Evolutionary conservation across 768 basidiomycete species (phyloP).

Genomic region (Glaciozyma antarctica): DNA sequence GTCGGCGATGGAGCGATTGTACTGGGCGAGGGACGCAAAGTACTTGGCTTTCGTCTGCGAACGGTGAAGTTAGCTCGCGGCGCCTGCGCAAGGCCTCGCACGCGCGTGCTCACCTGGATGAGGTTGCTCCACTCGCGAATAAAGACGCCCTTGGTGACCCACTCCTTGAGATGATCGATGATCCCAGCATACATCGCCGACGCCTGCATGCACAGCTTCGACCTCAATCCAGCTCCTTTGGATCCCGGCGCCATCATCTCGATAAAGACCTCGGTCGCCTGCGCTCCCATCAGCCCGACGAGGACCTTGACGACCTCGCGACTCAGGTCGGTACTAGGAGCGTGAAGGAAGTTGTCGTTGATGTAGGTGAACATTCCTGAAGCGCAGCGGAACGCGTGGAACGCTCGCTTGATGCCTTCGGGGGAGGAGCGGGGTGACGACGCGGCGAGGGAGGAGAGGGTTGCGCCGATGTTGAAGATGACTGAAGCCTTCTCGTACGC

Average conservation of each 20-base stretch:
- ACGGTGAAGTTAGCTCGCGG: neutral
- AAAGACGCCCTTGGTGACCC: slow-evolving; percentile 90
- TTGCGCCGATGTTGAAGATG: slow-evolving; percentile 89
- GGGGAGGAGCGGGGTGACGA: slow-evolving; percentile 77
- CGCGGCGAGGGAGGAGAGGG: slow-evolving; percentile 82
- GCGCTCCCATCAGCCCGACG: slow-evolving; percentile 75
- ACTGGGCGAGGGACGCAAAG: slow-evolving; percentile 75
- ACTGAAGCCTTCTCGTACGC: slow-evolving; percentile 97
- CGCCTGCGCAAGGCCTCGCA: neutral
- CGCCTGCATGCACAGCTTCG: slow-evolving; percentile 75
- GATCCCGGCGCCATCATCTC: slow-evolving; percentile 57
- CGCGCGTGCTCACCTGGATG: slow-evolving; percentile 50
- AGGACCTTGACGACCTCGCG: slow-evolving; percentile 91
- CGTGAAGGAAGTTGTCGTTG: slow-evolving; percentile 98
- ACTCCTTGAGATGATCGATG: slow-evolving; percentile 90
- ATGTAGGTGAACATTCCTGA: slow-evolving; percentile 98
- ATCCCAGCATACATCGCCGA: slow-evolving; percentile 70
- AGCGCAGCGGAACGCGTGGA: slow-evolving; percentile 77
- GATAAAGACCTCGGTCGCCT: slow-evolving; percentile 91
- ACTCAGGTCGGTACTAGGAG: slow-evolving; percentile 87
- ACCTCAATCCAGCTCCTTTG: slow-evolving; percentile 67
- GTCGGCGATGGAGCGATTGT: slow-evolving; percentile 74
- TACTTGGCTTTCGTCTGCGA: slow-evolving; percentile 80
- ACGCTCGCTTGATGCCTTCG: slow-evolving; percentile 85
- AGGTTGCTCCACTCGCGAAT: slow-evolving; percentile 88